These are phyloP conservation scores for Erysimum cheiranthoides DNA, from an alignment of 345 rosid species.

Conservation along the genomic window DNA sequence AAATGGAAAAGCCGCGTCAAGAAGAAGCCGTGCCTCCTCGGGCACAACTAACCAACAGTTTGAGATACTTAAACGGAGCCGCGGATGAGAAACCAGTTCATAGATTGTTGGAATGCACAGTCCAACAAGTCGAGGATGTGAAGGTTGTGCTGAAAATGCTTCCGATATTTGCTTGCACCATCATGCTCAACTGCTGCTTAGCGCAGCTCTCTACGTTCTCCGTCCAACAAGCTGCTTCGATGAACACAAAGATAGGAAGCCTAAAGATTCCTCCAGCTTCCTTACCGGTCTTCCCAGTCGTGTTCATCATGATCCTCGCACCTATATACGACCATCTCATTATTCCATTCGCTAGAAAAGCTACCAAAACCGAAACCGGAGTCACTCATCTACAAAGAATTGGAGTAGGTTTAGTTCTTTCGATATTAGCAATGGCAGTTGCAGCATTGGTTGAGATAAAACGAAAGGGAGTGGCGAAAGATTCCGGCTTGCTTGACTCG, in stretches of 20 bases:
- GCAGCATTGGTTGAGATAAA: conserved; percentile 81
- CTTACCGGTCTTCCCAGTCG: conserved; percentile 72
- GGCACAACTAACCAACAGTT: conserved; percentile 47
- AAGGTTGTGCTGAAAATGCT: conserved; percentile 71
- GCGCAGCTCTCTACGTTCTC: conserved; percentile 87
- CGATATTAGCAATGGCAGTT: conserved; percentile 68
- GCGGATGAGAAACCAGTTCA: conserved; percentile 54
- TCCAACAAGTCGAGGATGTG: conserved; percentile 72
- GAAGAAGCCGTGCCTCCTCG: conserved; percentile 29
- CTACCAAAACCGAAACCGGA: conserved; percentile 72
- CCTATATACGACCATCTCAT: conserved; percentile 77
- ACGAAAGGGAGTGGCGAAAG: conserved; percentile 63
- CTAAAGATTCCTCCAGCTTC: conserved; percentile 82
- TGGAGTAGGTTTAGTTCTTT: conserved; percentile 70
- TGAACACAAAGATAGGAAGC: conserved; percentile 70
- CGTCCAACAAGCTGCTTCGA: conserved; percentile 76
- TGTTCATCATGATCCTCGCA: conserved; percentile 77
- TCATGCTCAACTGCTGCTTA: conserved; percentile 81
- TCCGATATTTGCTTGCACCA: conserved; percentile 78
- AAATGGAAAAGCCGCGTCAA: conserved; percentile 38
- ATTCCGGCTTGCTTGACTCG: conserved; percentile 52
- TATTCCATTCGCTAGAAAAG: conserved; percentile 66
- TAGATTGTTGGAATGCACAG: conserved; percentile 55
- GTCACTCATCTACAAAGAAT: conserved; percentile 73
- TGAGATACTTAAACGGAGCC: conserved; percentile 62